phyloP scores from a whole-genome alignment of 257 asterid species.

The Apocynum venetum region DNA sequence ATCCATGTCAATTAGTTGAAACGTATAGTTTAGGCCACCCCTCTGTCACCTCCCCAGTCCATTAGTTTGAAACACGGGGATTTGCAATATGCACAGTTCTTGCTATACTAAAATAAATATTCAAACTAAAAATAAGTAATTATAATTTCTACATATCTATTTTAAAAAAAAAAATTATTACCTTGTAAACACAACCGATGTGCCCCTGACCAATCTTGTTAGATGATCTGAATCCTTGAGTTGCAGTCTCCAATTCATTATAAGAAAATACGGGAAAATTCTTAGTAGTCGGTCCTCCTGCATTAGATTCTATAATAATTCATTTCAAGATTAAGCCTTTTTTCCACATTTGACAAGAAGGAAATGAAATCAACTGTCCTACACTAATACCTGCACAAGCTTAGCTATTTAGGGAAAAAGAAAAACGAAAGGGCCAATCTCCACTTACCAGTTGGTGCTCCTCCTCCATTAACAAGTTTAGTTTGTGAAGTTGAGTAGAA shows the following conservation, averaged over 20 bases:
- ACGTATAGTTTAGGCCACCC: too few relatives aligned
- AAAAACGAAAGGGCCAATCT: neutral
- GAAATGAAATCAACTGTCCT: neutral
- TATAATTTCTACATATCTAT: too few relatives aligned
- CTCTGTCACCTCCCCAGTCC: too few relatives aligned
- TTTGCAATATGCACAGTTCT: too few relatives aligned
- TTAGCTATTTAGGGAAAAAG: neutral
- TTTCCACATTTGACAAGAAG: neutral
- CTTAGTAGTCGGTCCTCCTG: slow-evolving; percentile 30
- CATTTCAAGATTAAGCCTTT: neutral
- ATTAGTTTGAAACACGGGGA: too few relatives aligned
- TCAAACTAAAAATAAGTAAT: too few relatives aligned
- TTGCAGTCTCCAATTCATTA: slow-evolving; percentile 48
- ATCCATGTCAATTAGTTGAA: too few relatives aligned
- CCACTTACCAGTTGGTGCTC: slow-evolving; percentile 1
- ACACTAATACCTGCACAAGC: neutral
- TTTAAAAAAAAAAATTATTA: neutral
- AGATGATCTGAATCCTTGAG: slow-evolving; percentile 52
- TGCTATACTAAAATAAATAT: too few relatives aligned
- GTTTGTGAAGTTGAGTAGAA: neutral
- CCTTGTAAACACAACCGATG: slow-evolving; percentile 72
- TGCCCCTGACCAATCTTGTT: slow-evolving; percentile 77
- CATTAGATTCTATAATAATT: slow-evolving; percentile 8
- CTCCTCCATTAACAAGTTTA: neutral
- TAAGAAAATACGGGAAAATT: slow-evolving; percentile 45